phyloP scores from a whole-genome alignment of 192 early-diverging fungal genomes.

The Coemansia pectinata region DNA sequence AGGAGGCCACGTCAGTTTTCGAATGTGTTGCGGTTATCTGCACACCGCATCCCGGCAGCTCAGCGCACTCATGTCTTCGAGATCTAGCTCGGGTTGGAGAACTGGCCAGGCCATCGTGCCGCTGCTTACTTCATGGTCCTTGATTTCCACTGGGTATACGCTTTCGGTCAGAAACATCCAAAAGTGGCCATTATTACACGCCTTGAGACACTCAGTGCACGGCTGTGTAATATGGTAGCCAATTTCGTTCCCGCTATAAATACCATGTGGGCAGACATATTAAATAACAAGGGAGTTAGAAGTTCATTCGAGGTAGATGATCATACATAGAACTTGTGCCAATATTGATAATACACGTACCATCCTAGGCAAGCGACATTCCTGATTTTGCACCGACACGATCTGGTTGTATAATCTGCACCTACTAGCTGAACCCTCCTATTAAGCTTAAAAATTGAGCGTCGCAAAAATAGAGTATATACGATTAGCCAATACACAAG shows the following conservation, averaged over 20 bases:
- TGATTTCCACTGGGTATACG: constrained; percentile 58
- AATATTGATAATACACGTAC: constrained; percentile 20
- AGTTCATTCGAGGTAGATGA: no score
- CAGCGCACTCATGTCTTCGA: constrained; percentile 30
- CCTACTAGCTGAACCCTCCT: constrained; percentile 66
- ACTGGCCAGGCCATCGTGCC: constrained; percentile 20
- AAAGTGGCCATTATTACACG: constrained; percentile 96
- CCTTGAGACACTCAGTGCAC: constrained; percentile 82
- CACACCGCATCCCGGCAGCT: constrained; percentile 38
- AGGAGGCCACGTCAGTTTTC: no score
- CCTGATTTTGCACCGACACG: constrained; percentile 71
- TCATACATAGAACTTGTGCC: neutral
- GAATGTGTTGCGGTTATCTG: constrained; percentile 6
- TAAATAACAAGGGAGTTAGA: neutral
- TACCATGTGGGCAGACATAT: neutral
- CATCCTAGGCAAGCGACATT: constrained; percentile 71
- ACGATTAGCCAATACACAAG: neutral
- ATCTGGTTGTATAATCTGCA: constrained; percentile 67
- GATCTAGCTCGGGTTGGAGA: constrained; percentile 24
- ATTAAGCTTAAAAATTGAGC: neutral
- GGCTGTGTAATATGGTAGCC: constrained; percentile 84
- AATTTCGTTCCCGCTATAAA: constrained; percentile 66
- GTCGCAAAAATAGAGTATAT: neutral
- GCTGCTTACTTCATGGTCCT: constrained; percentile 12
- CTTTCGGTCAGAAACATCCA: constrained; percentile 93